Base-by-base conservation (phyloP, 1,139 yeast species). In the Saccharomyces pastorianus region DNA sequence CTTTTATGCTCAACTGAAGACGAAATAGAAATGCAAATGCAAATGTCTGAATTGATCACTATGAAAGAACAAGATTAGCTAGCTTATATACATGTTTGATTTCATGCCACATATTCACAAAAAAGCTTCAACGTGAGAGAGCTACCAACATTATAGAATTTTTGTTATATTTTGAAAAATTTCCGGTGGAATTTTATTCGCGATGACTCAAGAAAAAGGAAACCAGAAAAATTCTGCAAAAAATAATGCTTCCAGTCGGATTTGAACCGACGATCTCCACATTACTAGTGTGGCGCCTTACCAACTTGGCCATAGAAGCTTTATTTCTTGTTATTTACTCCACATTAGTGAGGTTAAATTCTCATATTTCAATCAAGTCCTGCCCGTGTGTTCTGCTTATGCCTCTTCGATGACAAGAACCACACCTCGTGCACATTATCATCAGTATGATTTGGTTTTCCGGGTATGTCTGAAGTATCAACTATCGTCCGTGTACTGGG, bases 261-360 rank as follows among this genome's bases (percentile, higher is more conserved):
- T 6, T 48, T 84, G 88, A 83, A 83, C 88, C 83, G 87, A 81
- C 82, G 89, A 83, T 83, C 88, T 84, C 86, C 83, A 82, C 88
- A 84, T 20, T 20, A 20, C 23, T 20, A 20, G 23, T 20, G 23
- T 20, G 23, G 23, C 23, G 23, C 23, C 23, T 83, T 83, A 84
- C 88, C 89, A 83, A 83, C 88, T 84, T 83, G 88, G 88, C 85
- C 85, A 81, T 79, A 78, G 73, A 75, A 78, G 80, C 80, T 28
- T 48, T 47, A 6, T 27, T 17, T 47, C 25, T 20, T 20, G 23
- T n/a, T n/a, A n/a, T n/a, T n/a, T n/a, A n/a, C n/a, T n/a, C n/a
- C n/a, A n/a, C n/a, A n/a, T n/a, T n/a, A n/a, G n/a, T n/a, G n/a
- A n/a, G n/a, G n/a, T n/a, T n/a, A n/a, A n/a, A n/a, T n/a, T n/a